Evolutionary conservation across 202 grass and related monocot genomes (phyloP).

Genomic region (Panicum hallii): DNA sequence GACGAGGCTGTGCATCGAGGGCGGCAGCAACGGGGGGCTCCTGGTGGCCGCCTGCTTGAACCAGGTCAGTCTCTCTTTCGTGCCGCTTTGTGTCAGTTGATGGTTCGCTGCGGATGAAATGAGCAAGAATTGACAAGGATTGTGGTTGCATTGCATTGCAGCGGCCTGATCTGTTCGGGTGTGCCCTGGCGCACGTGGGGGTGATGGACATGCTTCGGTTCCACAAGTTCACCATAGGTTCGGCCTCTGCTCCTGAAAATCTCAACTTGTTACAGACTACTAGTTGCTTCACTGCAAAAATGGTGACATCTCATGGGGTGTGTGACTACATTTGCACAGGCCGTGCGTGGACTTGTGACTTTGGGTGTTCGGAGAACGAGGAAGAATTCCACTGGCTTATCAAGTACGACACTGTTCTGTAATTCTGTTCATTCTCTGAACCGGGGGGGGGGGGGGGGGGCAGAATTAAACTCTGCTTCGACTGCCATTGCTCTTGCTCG

Average conservation of each 20-base stretch:
- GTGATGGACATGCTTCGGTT: conserved; percentile 99
- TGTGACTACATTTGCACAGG: conserved; percentile 17
- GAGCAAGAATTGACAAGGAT: background rate
- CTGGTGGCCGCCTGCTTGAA: conserved; percentile 92
- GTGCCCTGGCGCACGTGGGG: conserved; percentile 84
- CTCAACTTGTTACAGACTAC: background rate
- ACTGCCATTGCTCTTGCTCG: background rate
- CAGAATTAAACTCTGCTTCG: background rate
- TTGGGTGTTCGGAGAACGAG: conserved; percentile 79
- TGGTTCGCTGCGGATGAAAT: background rate
- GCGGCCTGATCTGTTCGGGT: conserved; percentile 89
- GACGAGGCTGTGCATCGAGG: conserved; percentile 74
- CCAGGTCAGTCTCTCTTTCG: conserved; percentile 48
- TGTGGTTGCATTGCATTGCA: conserved; percentile 3
- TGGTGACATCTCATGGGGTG: background rate
- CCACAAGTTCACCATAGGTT: conserved; percentile 97
- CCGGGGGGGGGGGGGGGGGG: no score
- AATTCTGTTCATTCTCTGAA: background rate
- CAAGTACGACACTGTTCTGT: conserved; percentile 48
- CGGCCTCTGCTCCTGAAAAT: background rate
- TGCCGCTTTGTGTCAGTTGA: background rate
- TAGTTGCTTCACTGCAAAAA: background rate
- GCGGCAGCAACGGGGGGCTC: conserved; percentile 90
- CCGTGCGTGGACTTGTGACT: conserved; percentile 94
- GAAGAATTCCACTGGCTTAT: conserved; percentile 85